Percentiles rank a stretch among this genome's conserved stretches.
Conservation (phyloP, 2,329 filamentous ascomycete genomes). For the Arthrobotrys entomopaga region DNA sequence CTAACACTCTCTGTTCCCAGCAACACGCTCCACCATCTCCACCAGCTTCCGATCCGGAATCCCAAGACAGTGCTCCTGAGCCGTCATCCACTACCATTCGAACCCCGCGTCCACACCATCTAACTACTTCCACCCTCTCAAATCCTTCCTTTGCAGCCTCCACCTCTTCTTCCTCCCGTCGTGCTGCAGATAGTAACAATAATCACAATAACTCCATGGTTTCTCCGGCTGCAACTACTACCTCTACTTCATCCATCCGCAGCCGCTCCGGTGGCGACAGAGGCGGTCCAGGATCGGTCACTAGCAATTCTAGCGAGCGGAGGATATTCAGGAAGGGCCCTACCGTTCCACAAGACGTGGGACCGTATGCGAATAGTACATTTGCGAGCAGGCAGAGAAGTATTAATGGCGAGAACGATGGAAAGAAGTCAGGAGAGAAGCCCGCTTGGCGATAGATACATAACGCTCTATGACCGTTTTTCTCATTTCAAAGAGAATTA, state of each 20-base stretch:
- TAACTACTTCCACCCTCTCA: constrained; percentile 31
- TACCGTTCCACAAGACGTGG: constrained; percentile 30
- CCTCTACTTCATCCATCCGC: constrained; percentile 48
- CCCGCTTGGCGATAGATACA: constrained; percentile 47
- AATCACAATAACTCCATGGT: constrained; percentile 37
- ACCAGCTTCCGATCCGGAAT: constrained; percentile 44
- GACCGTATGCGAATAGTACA: constrained; percentile 45
- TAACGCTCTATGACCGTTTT: neutral
- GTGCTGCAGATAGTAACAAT: constrained; percentile 24
- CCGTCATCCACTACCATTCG: constrained; percentile 6
- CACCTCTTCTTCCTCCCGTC: constrained; percentile 45
- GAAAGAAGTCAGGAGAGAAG: constrained; percentile 16
- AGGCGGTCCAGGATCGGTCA: constrained; percentile 32
- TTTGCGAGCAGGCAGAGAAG: constrained; percentile 47
- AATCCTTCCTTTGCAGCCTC: constrained; percentile 44
- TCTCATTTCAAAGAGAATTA: neutral
- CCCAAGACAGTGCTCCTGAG: constrained; percentile 11
- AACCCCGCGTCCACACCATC: constrained; percentile 45
- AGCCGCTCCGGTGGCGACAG: constrained; percentile 40
- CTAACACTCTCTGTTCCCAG: constrained; percentile 4
- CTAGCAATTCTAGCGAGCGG: constrained; percentile 32
- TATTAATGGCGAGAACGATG: constrained; percentile 14
- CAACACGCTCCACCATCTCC: constrained; percentile 44
- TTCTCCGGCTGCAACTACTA: constrained; percentile 45
- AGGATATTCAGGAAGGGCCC: constrained; percentile 28